These are phyloP conservation scores for Vitis rotundifolia DNA, from an alignment of 164 flowering plant species.

Conservation along the genomic window DNA sequence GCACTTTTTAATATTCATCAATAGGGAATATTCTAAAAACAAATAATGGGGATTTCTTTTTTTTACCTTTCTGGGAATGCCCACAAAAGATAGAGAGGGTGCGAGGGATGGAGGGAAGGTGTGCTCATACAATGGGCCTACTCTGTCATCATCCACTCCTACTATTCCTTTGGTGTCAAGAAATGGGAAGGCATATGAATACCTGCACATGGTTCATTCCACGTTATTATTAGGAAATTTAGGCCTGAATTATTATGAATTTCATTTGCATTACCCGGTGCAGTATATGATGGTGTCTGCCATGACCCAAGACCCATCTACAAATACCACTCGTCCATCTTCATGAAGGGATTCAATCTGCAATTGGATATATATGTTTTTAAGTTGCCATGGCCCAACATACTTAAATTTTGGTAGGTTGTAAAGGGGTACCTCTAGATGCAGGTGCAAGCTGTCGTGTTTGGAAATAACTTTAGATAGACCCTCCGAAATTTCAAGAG, in stretches of 20 bases:
- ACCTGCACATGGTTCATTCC: conserved; percentile 45
- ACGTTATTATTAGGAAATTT: neutral
- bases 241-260: neutral
- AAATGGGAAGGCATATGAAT: conserved; percentile 82
- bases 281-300: conserved; percentile 84
- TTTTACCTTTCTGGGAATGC: conserved; percentile 84
- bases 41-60: neutral
- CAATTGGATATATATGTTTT: conserved; percentile 8
- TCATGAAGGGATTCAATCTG: conserved; percentile 70
- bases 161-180: conserved; percentile 96
- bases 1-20: neutral
- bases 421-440: conserved; percentile 52
- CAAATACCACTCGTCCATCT: conserved; percentile 69
- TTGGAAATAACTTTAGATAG: conserved; percentile 75
- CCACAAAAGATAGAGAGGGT: conserved; percentile 85
- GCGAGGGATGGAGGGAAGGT: conserved; percentile 92
- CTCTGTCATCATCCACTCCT: conserved; percentile 83
- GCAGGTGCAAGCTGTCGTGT: conserved; percentile 58
- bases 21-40: neutral
- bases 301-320: conserved; percentile 57
- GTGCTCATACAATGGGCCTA: conserved; percentile 92
- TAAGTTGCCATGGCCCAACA: too few species aligned
- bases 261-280: conserved; percentile 64
- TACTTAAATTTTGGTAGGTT: neutral
- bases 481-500: conserved; percentile 55